Conservation (phyloP, 257 asterid genomes). For the Galeopsis tetrahit region DNA sequence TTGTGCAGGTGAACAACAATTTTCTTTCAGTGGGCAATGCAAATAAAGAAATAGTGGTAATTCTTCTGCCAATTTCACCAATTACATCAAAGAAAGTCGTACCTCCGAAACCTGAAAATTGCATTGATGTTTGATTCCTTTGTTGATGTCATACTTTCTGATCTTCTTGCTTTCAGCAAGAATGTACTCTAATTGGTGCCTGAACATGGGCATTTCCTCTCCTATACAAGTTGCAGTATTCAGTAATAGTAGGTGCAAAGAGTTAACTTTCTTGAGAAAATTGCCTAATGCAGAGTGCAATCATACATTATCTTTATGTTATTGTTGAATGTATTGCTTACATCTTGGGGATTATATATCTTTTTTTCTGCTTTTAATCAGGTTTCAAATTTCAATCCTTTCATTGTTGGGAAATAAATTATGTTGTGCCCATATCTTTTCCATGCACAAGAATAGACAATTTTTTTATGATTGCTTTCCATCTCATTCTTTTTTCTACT, state of each 20-base stretch:
- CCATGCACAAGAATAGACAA: not conserved
- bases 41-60: conserved; percentile 89
- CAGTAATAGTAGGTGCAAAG: not conserved
- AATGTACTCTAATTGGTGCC: conserved; percentile 4
- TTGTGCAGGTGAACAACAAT: conserved; percentile 88
- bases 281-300: not conserved
- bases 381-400: conserved; percentile 2
- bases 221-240: not conserved
- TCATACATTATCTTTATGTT: not conserved
- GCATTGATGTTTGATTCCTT: not conserved
- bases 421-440: not conserved
- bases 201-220: conserved; percentile 9
- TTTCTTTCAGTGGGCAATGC: conserved; percentile 93
- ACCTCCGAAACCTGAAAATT: not conserved
- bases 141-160: no score
- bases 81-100: conserved; percentile 11
- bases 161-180: not conserved
- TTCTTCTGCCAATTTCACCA: conserved; percentile 29
- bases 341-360: conserved; percentile 11
- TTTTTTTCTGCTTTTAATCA: not conserved
- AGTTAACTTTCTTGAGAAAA: not conserved
- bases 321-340: conserved; percentile 17
- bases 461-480: conserved; percentile 25
- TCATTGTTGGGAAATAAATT: conserved; percentile 6
- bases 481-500: conserved; percentile 38